phyloP scores from a whole-genome alignment of 805 yeast genomes.

The Candida succiphila region DNA sequence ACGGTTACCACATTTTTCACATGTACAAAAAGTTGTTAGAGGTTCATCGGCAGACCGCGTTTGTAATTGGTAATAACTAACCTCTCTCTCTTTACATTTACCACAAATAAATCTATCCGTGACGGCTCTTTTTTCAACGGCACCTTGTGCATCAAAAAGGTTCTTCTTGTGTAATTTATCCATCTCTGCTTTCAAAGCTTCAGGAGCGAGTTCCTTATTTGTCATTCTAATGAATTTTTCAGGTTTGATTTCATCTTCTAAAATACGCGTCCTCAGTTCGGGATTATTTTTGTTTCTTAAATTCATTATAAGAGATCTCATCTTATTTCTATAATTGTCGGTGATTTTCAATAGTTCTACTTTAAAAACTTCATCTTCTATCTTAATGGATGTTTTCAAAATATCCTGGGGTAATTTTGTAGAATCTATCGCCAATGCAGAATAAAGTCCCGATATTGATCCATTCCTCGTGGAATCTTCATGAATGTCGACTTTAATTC shows the following conservation, averaged over 20 bases:
- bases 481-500: constrained; percentile 59
- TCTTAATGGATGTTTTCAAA: constrained; percentile 51
- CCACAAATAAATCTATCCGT: constrained; percentile 97
- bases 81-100: constrained; percentile 95
- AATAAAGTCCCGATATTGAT: constrained; percentile 74
- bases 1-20: constrained; percentile 95
- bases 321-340: constrained; percentile 66
- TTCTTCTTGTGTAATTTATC: constrained; percentile 82
- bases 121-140: constrained; percentile 89
- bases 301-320: constrained; percentile 81
- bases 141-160: constrained; percentile 94
- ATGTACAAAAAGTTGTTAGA: constrained; percentile 93
- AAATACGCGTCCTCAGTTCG: constrained; percentile 60
- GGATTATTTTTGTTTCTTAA: constrained; percentile 86
- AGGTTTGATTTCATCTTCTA: constrained; percentile 58
- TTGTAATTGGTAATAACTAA: constrained; percentile 94
- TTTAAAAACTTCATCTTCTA: constrained; percentile 64
- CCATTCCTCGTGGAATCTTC: constrained; percentile 67
- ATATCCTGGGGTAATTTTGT: constrained; percentile 40
- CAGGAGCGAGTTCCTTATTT: constrained; percentile 96
- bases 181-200: constrained; percentile 73
- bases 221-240: constrained; percentile 65
- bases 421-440: constrained; percentile 81
- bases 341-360: constrained; percentile 46
- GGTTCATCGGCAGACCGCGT: constrained; percentile 99